phyloP scores from a whole-genome alignment of 2,329 filamentous ascomycete species.

The Colletotrichum horii region DNA sequence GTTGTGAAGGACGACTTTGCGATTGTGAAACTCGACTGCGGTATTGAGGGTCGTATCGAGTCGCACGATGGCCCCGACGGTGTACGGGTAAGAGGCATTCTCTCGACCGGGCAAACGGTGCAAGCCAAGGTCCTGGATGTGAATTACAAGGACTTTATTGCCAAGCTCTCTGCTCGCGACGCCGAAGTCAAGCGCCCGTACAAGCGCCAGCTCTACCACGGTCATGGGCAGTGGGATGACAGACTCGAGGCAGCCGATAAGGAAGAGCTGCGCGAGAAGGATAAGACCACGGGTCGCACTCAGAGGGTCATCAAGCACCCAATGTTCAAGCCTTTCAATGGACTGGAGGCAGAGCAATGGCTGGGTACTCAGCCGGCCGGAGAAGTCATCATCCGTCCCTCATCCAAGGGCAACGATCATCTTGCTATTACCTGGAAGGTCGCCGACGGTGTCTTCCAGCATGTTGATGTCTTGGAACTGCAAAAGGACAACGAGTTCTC shows the following conservation, averaged over 20 bases:
- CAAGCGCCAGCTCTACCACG: conserved; percentile 71
- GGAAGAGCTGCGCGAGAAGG: conserved; percentile 84
- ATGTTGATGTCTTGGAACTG: conserved; percentile 95
- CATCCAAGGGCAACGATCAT: conserved; percentile 94
- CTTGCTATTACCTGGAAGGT: conserved; percentile 98
- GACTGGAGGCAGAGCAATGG: conserved; percentile 90
- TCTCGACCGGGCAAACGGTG: conserved; percentile 80
- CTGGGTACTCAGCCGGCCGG: conserved; percentile 84
- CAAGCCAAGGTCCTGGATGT: conserved; percentile 88
- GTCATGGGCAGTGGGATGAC: conserved; percentile 86
- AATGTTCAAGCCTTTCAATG: conserved; percentile 92
- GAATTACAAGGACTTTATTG: conserved; percentile 84
- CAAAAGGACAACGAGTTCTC: conserved; percentile 98
- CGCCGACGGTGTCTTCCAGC: conserved; percentile 92
- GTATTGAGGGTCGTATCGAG: conserved; percentile 87
- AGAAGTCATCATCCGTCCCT: conserved; percentile 93
- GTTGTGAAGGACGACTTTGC: conserved; percentile 92
- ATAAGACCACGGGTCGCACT: conserved; percentile 81
- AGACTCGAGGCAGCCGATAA: conserved; percentile 80
- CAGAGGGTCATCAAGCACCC: conserved; percentile 98
- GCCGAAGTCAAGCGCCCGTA: conserved; percentile 78
- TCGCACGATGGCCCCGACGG: conserved; percentile 81
- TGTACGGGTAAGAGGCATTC: conserved; percentile 73
- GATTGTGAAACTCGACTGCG: conserved; percentile 91
- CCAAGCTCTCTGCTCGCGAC: conserved; percentile 84